Evolutionary conservation across 164 flowering plant genomes (phyloP).

Genomic region (Litsea cubeba): DNA sequence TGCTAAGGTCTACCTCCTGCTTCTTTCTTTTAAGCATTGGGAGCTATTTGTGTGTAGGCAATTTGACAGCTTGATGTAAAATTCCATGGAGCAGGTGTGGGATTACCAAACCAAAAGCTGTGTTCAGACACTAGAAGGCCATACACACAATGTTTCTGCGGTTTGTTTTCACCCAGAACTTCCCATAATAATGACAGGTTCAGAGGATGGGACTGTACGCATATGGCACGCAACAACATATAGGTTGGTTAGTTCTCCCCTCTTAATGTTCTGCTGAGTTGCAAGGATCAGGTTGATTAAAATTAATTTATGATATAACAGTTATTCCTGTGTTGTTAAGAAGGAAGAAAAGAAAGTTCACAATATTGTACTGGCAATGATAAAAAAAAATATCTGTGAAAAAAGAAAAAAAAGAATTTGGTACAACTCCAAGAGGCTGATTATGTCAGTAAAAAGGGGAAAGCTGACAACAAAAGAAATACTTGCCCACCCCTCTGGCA

Average conservation of each 20-base stretch:
- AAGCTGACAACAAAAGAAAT: too few species aligned
- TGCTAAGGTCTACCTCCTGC: conserved; percentile 56
- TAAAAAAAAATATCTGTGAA: neutral
- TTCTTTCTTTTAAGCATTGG: neutral
- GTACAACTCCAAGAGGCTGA: too few species aligned
- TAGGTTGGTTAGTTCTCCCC: conserved; percentile 37
- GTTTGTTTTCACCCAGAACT: conserved; percentile 89
- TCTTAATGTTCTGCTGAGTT: neutral
- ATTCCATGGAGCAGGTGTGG: conserved; percentile 61
- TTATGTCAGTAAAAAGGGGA: neutral
- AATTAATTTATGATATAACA: neutral
- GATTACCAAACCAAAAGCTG: conserved; percentile 91
- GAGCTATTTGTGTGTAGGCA: neutral
- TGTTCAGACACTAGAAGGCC: conserved; percentile 92
- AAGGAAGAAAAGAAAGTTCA: neutral
- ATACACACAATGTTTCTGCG: conserved; percentile 90
- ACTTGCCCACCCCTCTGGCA: too few species aligned
- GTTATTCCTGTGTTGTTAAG: neutral
- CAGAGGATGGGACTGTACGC: conserved; percentile 95
- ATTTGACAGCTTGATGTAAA: conserved; percentile 5
- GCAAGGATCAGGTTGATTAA: neutral
- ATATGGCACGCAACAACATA: conserved; percentile 93
- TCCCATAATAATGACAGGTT: conserved; percentile 87
- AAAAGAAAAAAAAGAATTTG: too few species aligned
- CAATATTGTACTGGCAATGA: neutral